Conservation (phyloP, 2,329 filamentous ascomycete species). For the Cladosporium sp. region DNA sequence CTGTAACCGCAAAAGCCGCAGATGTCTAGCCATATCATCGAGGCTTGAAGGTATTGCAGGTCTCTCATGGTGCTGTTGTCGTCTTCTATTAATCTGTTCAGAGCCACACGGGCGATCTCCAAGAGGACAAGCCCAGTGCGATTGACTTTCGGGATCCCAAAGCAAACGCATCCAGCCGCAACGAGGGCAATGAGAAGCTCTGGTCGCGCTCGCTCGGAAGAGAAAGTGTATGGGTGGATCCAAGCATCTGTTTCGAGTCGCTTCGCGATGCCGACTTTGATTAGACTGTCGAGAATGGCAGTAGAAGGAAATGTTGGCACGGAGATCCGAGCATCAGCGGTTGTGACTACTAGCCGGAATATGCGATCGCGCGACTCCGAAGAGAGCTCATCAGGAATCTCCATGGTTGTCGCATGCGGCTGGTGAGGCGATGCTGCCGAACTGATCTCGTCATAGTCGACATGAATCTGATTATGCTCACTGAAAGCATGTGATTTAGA, state of each 20-base stretch:
- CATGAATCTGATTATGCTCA: conserved; percentile 24
- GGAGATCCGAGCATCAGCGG: conserved; percentile 25
- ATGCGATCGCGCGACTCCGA: conserved; percentile 26
- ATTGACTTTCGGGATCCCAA: conserved; percentile 29
- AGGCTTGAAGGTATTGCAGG: conserved; percentile 21
- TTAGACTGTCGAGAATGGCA: conserved; percentile 27
- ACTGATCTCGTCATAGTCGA: conserved; percentile 27
- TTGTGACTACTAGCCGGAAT: conserved; percentile 29
- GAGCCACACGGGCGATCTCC: conserved; percentile 29
- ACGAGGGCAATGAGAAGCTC: conserved; percentile 29
- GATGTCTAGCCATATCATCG: conserved; percentile 21
- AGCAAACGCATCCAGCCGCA: conserved; percentile 30
- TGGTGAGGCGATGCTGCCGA: conserved; percentile 28
- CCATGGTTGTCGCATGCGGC: conserved; percentile 23
- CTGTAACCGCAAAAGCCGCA: conserved; percentile 16
- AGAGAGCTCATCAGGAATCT: conserved; percentile 23
- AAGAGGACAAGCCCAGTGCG: conserved; percentile 29
- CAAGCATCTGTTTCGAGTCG: conserved; percentile 30
- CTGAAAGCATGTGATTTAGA: conserved; percentile 29
- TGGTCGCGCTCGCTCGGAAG: conserved; percentile 21
- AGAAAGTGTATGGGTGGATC: conserved; percentile 31
- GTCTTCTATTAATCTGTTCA: conserved; percentile 25
- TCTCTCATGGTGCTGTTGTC: conserved; percentile 28
- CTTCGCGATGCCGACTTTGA: conserved; percentile 31
- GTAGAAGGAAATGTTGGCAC: conserved; percentile 30